Percentiles rank a stretch among this genome's conserved stretches.
phyloP scores from a whole-genome alignment of 169 alveolate genomes.

The Plasmodium relictum region DNA sequence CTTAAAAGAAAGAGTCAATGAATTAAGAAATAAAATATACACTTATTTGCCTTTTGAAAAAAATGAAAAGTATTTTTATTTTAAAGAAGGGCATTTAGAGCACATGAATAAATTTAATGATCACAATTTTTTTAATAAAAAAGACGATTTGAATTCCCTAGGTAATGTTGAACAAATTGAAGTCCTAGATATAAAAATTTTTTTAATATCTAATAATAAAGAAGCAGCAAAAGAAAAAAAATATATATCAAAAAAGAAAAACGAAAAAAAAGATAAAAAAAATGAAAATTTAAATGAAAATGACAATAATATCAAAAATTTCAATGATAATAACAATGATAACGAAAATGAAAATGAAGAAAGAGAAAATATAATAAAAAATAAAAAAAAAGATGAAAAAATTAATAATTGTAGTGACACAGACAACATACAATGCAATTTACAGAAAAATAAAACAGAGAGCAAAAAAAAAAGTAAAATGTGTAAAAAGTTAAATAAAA shows the following conservation, averaged over 20 bases:
- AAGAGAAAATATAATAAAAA: background rate
- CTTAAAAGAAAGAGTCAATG: background rate
- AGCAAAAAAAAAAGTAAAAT: background rate
- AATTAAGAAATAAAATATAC: constrained; percentile 1
- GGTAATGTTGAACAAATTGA: background rate
- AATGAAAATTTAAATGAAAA: background rate
- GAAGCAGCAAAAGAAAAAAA: background rate
- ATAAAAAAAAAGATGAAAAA: background rate
- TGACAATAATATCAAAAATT: background rate
- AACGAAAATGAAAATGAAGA: background rate
- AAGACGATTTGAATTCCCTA: constrained; percentile 1
- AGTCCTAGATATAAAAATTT: constrained; percentile 18
- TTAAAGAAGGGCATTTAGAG: constrained; percentile 36
- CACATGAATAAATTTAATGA: constrained; percentile 13
- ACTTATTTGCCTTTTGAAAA: constrained; percentile 7
- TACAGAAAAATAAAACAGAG: background rate
- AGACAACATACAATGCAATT: background rate
- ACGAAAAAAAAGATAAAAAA: background rate
- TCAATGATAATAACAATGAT: background rate
- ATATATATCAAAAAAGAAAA: no score
- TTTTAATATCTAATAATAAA: background rate
- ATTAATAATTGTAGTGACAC: background rate
- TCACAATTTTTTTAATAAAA: background rate
- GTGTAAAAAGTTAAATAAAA: background rate
- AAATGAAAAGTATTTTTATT: constrained; percentile 9